Base-by-base conservation (phyloP, 2,329 filamentous ascomycete genomes). In the Scytalidium lignicola region DNA sequence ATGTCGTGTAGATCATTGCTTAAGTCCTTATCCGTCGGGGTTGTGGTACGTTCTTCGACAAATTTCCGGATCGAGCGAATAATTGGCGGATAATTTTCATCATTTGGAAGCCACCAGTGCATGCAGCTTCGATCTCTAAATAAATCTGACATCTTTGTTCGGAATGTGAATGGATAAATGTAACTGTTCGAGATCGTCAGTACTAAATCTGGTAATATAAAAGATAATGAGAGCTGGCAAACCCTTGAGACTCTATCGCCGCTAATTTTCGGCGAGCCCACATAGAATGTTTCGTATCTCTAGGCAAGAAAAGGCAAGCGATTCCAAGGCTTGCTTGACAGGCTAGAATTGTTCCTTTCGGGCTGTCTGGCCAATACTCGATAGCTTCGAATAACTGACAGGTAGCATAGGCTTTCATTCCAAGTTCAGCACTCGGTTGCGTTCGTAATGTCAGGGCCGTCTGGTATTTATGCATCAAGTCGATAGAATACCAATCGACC, bases 31-130 rank as follows among this genome's bases (percentile, higher is more conserved):
- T 76, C 74, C n/a, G 74, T 72, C 0, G 78, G 79, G 18, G 74
- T 80, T 7, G 78, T 72, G 51, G 82, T 87, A 43, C 89, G 80
- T 55, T 93, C 88, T 58, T 88, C 83, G 22, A 90, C 88, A 67
- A 96, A 91, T 40, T 82, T 79, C 18, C 91, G 85, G 53, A 96
- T 83, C 47, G 80, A 85, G 46, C 83, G 84, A 47, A 96, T 75
- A 40, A 95, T 80, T 1, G 80, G 79, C 10, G 80, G 85, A 59
- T 87, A 87, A 1, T 80, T 82, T 70, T 92, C 86, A 54, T 89
- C 81, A 64, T 93, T 79, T 2, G 90, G 88, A 2, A 96, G 78
- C 93, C 93, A 99, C 89, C 90, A 96, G 50, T 85, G 76, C 41
- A 80, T 80, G 47, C 90, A 82, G 18, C 84, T 82, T 13, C 81